Conservation (phyloP, 495 filamentous ascomycete genomes). For the Penicillium goetzii region DNA sequence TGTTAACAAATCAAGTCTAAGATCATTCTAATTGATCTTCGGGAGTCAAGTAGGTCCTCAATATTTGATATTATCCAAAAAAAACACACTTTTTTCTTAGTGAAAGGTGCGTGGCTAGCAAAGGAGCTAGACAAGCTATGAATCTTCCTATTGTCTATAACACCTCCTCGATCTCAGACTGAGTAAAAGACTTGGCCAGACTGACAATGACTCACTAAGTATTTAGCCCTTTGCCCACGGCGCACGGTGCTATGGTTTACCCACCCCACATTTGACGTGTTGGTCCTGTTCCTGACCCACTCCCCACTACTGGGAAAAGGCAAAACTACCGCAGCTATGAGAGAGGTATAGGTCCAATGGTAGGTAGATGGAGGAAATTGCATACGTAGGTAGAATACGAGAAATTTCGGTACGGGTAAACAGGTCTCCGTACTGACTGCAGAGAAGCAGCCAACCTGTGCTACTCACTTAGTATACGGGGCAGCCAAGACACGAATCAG, state of each 20-base stretch:
- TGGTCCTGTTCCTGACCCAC: slow-evolving; percentile 1
- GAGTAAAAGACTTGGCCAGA: background rate
- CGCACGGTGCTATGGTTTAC: background rate
- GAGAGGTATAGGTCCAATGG: background rate
- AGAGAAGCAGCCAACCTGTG: background rate
- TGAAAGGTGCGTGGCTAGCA: no score
- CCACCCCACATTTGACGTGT: background rate
- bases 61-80: no score
- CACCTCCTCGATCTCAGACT: background rate
- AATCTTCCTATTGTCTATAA: background rate
- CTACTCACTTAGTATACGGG: background rate
- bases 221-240: background rate
- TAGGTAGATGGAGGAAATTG: background rate
- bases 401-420: background rate
- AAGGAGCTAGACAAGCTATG: background rate
- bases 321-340: background rate
- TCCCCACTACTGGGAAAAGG: background rate
- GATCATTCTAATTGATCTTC: no score
- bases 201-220: background rate
- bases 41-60: background rate
- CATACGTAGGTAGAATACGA: background rate
- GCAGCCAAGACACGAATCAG: background rate
- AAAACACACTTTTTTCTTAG: background rate
- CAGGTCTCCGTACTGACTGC: background rate
- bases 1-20: no score